Percentiles rank a stretch among this genome's conserved stretches.
Conservation (phyloP, 495 filamentous ascomycete genomes). For the Annulohypoxylon bovei region DNA sequence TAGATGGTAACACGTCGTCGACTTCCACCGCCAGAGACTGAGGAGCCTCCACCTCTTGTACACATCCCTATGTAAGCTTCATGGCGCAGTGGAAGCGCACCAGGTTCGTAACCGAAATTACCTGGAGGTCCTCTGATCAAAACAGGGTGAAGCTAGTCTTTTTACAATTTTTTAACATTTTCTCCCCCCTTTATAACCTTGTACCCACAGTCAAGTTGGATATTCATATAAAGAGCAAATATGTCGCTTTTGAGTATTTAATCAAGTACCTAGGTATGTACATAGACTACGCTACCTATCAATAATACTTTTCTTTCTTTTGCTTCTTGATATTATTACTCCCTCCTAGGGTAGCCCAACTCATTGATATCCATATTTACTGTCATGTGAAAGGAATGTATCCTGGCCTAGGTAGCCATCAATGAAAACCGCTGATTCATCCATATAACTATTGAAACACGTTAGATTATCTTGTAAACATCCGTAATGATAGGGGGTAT, state of each 20-base stretch:
- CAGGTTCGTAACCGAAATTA: constrained; percentile 2
- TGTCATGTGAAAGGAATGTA: neutral
- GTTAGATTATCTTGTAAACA: neutral
- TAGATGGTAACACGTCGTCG: neutral
- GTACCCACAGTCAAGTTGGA: neutral
- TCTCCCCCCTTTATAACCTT: neutral
- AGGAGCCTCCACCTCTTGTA: neutral
- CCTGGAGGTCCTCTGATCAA: constrained; percentile 35
- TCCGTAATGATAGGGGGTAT: neutral
- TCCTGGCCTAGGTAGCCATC: neutral
- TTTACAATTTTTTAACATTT: constrained; percentile 3
- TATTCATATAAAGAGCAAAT: neutral
- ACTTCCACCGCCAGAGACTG: neutral
- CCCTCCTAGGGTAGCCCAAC: neutral
- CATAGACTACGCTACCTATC: neutral
- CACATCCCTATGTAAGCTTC: constrained; percentile 16
- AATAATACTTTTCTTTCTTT: neutral
- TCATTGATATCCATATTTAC: neutral
- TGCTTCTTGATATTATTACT: neutral
- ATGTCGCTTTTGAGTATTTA: neutral
- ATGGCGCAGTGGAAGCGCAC: constrained; percentile 33
- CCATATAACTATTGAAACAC: neutral
- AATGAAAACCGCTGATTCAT: neutral
- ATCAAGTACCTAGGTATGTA: neutral
- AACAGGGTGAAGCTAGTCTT: constrained; percentile 31